phyloP scores from a whole-genome alignment of 108 stramenopile genomes.

The Cyclotella sp. region DNA sequence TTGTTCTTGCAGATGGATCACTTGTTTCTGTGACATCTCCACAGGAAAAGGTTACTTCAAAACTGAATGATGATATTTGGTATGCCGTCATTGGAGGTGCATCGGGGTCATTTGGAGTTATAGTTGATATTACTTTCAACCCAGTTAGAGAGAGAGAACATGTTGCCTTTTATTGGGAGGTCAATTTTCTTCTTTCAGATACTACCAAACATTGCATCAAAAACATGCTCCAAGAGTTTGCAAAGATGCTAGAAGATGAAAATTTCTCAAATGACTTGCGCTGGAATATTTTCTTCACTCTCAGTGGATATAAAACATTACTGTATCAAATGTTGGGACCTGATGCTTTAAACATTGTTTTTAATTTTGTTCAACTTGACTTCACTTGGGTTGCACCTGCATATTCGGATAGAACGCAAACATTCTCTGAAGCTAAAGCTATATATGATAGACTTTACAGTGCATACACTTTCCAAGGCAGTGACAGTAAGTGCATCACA shows the following conservation, averaged over 20 bases:
- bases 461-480: not conserved
- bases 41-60: too few relatives aligned
- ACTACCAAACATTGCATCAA: too few relatives aligned
- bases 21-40: too few relatives aligned
- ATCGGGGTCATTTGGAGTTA: conserved; percentile 2
- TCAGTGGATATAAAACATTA: not conserved
- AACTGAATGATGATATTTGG: too few relatives aligned
- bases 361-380: conserved; percentile 5
- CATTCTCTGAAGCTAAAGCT: not conserved
- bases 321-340: too few relatives aligned
- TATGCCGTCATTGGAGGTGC: conserved; percentile 6
- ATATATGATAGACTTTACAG: conserved; percentile 1
- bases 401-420: not conserved
- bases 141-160: not conserved
- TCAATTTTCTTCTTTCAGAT: too few relatives aligned
- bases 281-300: not conserved
- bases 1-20: too few relatives aligned
- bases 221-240: too few relatives aligned
- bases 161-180: conserved; percentile 5
- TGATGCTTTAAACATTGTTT: not conserved
- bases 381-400: not conserved
- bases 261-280: not conserved
- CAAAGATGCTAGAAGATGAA: not conserved
- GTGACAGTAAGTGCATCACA: not conserved
- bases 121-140: conserved; percentile 2